A percentile compares a stretch with the other conserved stretches of the same genome.
phyloP scores from a whole-genome alignment of 2,329 filamentous ascomycete genomes.

The Fusarium torreyae region DNA sequence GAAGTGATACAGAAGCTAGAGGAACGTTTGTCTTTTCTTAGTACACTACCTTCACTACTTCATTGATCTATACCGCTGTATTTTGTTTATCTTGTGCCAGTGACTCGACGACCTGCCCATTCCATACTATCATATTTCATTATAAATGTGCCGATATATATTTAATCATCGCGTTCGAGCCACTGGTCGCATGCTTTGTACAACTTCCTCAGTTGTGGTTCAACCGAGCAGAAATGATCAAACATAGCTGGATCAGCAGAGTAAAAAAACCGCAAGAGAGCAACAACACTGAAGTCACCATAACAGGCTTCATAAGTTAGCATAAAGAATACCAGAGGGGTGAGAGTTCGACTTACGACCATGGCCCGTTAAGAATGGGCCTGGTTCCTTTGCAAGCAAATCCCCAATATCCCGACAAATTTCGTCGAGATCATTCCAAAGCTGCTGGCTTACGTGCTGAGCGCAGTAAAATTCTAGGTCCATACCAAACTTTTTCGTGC shows the following conservation, averaged over 20 bases:
- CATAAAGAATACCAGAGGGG: accelerated
- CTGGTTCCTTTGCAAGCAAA: neutral
- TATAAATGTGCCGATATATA: neutral
- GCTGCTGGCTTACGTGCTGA: slow-evolving; percentile 1
- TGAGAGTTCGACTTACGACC: neutral
- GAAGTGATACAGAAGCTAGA: too few species aligned
- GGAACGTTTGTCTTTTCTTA: too few species aligned
- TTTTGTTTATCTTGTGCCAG: too few species aligned
- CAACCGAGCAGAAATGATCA: slow-evolving; percentile 3
- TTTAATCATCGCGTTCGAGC: neutral
- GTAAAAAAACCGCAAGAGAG: slow-evolving; percentile 6
- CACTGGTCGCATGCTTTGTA: slow-evolving; percentile 2
- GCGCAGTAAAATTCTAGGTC: neutral
- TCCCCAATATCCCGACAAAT: neutral
- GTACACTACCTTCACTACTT: too few species aligned
- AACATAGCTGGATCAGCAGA: neutral
- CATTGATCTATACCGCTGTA: too few species aligned
- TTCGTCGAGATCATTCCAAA: slow-evolving; percentile 5
- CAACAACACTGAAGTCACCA: neutral
- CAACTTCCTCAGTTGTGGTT: neutral
- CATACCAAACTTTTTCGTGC: neutral
- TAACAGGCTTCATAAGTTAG: neutral
- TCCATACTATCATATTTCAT: neutral
- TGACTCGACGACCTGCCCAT: too few species aligned
- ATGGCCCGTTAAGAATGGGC: neutral